Percentiles rank a stretch among this genome's conserved stretches.
Conservation (phyloP, 2,329 filamentous ascomycete genomes). For the Venturia pyrina region DNA sequence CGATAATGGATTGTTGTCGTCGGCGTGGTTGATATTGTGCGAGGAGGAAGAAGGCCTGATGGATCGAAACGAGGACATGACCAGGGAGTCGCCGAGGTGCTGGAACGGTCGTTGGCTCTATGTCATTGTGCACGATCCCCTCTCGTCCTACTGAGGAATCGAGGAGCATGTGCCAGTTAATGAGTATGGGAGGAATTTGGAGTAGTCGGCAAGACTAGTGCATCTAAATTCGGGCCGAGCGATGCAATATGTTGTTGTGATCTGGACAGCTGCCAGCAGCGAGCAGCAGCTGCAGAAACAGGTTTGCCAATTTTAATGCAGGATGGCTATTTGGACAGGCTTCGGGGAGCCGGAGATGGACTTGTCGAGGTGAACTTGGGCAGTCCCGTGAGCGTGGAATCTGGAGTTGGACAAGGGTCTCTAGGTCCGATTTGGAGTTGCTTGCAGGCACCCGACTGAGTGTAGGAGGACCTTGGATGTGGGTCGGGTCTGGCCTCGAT, state of each 20-base stretch:
- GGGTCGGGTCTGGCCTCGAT: background rate
- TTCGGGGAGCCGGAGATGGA: background rate
- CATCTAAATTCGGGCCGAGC: constrained; percentile 4
- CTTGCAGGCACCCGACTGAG: background rate
- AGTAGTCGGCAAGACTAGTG: constrained; percentile 4
- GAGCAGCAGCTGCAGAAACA: constrained; percentile 1
- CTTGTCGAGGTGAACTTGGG: background rate
- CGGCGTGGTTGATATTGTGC: background rate
- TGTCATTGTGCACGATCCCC: constrained; percentile 4
- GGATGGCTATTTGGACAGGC: background rate
- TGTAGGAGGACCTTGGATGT: too few relatives aligned
- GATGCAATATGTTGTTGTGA: background rate
- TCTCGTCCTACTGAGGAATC: background rate
- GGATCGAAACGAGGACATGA: constrained; percentile 14
- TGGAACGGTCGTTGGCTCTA: background rate
- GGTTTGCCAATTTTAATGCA: background rate
- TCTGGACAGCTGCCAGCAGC: background rate
- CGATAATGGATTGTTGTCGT: background rate
- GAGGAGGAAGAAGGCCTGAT: constrained; percentile 14
- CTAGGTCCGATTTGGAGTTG: background rate
- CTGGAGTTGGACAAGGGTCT: background rate
- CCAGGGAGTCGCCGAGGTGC: background rate
- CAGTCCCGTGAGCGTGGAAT: background rate
- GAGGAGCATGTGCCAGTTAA: background rate
- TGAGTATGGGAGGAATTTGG: background rate